phyloP scores from a whole-genome alignment of 768 basidiomycete genomes.

The Plicaturopsis crispa region DNA sequence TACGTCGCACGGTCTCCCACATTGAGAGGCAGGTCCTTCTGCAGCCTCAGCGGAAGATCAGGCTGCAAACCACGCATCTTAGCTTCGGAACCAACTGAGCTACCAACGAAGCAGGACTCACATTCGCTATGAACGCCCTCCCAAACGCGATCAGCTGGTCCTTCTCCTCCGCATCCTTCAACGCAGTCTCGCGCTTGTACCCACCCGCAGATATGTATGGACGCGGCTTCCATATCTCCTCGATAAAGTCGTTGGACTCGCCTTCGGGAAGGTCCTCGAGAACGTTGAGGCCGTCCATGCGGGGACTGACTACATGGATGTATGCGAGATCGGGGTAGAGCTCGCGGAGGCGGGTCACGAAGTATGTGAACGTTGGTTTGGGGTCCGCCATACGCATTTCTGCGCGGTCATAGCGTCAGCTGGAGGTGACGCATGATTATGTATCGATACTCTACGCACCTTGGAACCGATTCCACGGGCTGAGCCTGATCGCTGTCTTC shows the following conservation, averaged over 20 bases:
- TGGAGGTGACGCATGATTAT: too few relatives aligned
- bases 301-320: conserved; percentile 26
- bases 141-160: conserved; percentile 25
- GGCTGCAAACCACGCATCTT: conserved; percentile 15
- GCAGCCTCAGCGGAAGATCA: conserved; percentile 21
- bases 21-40: conserved; percentile 17
- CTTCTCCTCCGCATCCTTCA: conserved; percentile 17
- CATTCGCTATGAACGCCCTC: conserved; percentile 26
- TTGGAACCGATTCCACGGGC: conserved; percentile 31
- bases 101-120: conserved; percentile 13
- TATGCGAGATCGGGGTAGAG: conserved; percentile 29
- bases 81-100: conserved; percentile 19
- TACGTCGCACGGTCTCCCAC: conserved; percentile 17
- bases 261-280: not conserved
- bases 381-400: conserved; percentile 31
- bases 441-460: too few relatives aligned
- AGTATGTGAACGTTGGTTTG: conserved; percentile 29
- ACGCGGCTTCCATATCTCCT: conserved; percentile 18
- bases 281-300: conserved; percentile 4
- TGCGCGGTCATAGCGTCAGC: too few relatives aligned
- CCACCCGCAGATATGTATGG: conserved; percentile 26
- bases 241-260: conserved; percentile 18
- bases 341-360: conserved; percentile 20
- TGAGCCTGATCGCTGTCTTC: conserved; percentile 36
- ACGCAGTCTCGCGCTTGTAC: conserved; percentile 19